Base-by-base conservation (phyloP, 805 yeast species). In the Starmerella sp. region DNA sequence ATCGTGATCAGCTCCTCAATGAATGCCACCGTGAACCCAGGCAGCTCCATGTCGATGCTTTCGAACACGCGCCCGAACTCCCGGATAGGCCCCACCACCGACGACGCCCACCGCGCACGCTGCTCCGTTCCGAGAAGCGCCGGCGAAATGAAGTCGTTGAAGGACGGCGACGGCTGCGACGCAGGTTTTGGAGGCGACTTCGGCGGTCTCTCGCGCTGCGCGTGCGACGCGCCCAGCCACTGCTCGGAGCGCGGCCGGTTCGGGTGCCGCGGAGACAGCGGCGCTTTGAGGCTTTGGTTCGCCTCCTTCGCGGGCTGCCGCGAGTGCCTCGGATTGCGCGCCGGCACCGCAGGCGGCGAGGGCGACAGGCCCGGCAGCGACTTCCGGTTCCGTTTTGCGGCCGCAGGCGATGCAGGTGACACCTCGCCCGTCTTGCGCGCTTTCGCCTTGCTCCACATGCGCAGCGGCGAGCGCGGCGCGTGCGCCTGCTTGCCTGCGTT, bases 21-120 rank as follows among this genome's bases (percentile, higher is more conserved):
- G 8, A 85, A 73, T 0, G 86, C 87, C 54, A 78, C 82, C 48
- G 80, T 70, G 45, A 85, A 71, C 0, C 93, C 93, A 0, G 85
- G 83, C 54, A 78, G 79, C 22, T 67, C 65, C 28, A 62, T 55
- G 61, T 85, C 89, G 35, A 76, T 73, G 4, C 64, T 65, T 2
- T 68, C 64, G 39, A 84, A 67, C 10, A 9, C 67, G 67, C 6
- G 68, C 62, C 38, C 72, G 69, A 50, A 84, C 13, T 39, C 43
- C 65, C 3, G 66, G 58, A 39, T 71, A 64, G 31, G 83, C 84
- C 6, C 75, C 68, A 2, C 59, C 7, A 9, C 41, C 17, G 10
- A 35, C 50, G 17, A 9, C 4, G 17, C 6, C 48, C 48, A 44
- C 13, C 35, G 11, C 6, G 48, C 15, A 13, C 48, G 48, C 48